Evolutionary conservation across 495 filamentous ascomycete genomes (phyloP), one percentile per base, ranked within the genome.

Genomic region (Penicillium turbatum): DNA sequence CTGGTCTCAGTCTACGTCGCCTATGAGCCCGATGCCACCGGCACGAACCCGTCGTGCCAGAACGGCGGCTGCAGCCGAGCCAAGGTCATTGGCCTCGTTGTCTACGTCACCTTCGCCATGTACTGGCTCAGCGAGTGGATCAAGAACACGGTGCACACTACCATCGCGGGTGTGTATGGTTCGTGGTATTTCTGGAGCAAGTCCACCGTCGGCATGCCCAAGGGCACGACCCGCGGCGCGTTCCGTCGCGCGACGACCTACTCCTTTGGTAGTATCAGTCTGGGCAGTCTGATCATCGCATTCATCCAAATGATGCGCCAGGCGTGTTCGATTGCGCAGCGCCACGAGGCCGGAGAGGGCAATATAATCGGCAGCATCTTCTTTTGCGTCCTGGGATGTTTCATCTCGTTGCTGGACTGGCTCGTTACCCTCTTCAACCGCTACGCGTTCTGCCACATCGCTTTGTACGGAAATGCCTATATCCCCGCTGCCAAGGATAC

Each of bases 111-210:
- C 0, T 96, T 96, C 62, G 89, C 90, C 21, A 83, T 79, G 61
- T 95, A 95, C 71, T 97, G 91, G 92, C 83, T 96, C 57, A 86
- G 85, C 21, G 91, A 96, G 64, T 90, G 86, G 80, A 65, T 96
- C 51, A 96, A 96, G 72, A 96, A 96, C 67, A 89, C 86, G 13
- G 86, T 96, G 32, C 91, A 97, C 68, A 86, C 84, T 29, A 90
- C 86, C 17, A 86, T 96, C 62, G 86, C 88, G 0, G 90, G 92
- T 10, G 86, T 96, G 11, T 96, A 95, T 56, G 92, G 89, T 0
- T 87, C 86, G 1, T 96, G 92, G 92, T 97, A 95, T 71, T 96
- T 96, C 74, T 85, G 77, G 58, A 72, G 76, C 31, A 72, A 79
- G 15, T 86, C 86, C 39, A 69, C 79, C 0, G 68, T 67, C 16